These are phyloP conservation scores for Fraxinus latifolia DNA, from an alignment of 305 asterid species.

Conservation along the genomic window DNA sequence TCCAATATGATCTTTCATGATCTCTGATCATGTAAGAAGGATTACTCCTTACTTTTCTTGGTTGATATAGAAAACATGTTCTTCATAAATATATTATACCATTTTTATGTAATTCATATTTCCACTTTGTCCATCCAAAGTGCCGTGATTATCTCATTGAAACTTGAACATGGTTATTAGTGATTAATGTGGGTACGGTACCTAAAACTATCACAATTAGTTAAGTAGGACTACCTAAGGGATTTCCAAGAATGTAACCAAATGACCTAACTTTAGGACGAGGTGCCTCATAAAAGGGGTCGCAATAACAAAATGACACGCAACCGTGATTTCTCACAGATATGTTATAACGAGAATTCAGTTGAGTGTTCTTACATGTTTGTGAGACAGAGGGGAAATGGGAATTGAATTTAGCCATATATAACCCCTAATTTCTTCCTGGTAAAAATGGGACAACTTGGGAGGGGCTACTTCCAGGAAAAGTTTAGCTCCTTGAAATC, in stretches of 20 bases:
- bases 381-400: not conserved
- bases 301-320: not conserved
- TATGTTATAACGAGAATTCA: not conserved
- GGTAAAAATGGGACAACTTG: not conserved
- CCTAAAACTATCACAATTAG: not conserved
- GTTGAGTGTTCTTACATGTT: not conserved
- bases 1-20: not conserved
- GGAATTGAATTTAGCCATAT: not conserved
- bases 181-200: not conserved
- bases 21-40: not conserved
- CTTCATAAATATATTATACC: not conserved
- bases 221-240: not conserved
- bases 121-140: not conserved
- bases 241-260: not conserved
- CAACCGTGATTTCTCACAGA: not conserved
- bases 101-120: not conserved
- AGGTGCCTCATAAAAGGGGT: not conserved
- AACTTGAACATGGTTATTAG: not conserved
- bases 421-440: not conserved
- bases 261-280: not conserved
- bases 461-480: not conserved
- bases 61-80: not conserved
- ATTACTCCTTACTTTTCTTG: not conserved
- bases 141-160: not conserved
- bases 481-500: not conserved